Base-by-base conservation (phyloP, 129 eudicot genomes). In the Centella asiatica region DNA sequence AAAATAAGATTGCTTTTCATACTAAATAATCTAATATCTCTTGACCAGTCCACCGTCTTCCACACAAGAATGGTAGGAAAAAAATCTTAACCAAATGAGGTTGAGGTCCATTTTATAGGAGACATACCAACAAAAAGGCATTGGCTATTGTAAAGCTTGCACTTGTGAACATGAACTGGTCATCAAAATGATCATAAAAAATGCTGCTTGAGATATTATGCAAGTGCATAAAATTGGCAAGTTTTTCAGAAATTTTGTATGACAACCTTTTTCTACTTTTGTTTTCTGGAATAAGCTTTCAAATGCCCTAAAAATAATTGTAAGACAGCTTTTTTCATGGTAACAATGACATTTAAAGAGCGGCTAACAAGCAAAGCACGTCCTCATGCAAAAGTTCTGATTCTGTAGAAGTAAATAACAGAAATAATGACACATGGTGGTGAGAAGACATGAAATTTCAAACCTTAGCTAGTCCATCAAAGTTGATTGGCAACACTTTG, bases 401-500 rank as follows among this genome's bases (percentile, higher is more conserved):
- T 46, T 44, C 12, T 5, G 18, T 15, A 59, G 59, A n/a, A 68
- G 17, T 22, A 34, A 49, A 60, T 11, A 31, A 6, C 44, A 4
- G 5, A 31, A 58, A 18, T 4, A 52, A 17, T 13, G n/a, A 23
- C 23, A 44, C 44, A 28, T 36, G 25, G 54, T 37, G 24, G 51
- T 29, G 61, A 72, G 36, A 44, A 61, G 51, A 56, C 18, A 52
- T 33, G 58, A 49, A 22, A 26, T 15, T 56, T 19, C 39, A 31
- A 78, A 90, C 98, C 97, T 86, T 75, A 62, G 95, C 72, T 40
- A 90, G 83, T 65, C 93, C 89, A 64, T 81, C 72, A 70, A 80
- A 86, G 79, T 80, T 90, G 67, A 90, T 86, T 22, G 97, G 97
- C 40, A 90, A 64, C 36, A 86, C 71, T 69, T 78, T 79, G 13